Percentiles rank a stretch among this genome's conserved stretches.
Conservation (phyloP, 2,329 filamentous ascomycete genomes). For the Westerdykella sp. region DNA sequence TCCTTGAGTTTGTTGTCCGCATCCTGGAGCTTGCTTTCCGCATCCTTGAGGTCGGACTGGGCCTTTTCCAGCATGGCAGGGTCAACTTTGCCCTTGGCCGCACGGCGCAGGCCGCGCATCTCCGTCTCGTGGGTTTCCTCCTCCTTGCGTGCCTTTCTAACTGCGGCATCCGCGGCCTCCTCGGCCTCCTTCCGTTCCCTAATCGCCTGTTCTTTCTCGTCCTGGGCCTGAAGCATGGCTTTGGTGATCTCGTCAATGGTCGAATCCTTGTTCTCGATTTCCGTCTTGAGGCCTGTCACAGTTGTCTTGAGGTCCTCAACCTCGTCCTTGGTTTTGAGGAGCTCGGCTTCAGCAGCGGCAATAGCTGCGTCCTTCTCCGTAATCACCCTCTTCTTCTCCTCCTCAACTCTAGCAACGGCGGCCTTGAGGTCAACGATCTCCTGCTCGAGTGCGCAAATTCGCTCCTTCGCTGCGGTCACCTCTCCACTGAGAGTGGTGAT, state of each 20-base stretch:
- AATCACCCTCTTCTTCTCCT: neutral
- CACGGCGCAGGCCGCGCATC: neutral
- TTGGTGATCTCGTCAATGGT: neutral
- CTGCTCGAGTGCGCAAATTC: neutral
- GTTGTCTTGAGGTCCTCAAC: slow-evolving; percentile 14
- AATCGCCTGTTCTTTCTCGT: neutral
- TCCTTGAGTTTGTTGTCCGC: neutral
- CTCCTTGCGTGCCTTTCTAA: neutral
- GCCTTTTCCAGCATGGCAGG: neutral
- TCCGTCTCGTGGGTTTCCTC: neutral
- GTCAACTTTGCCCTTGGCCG: neutral
- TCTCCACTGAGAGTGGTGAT: neutral
- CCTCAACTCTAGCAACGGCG: neutral
- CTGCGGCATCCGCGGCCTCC: neutral
- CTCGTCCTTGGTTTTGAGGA: slow-evolving; percentile 18
- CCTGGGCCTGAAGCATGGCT: neutral
- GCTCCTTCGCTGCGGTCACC: neutral
- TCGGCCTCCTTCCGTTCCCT: neutral
- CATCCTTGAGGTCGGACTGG: slow-evolving; percentile 16
- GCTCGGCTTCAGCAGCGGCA: slow-evolving; percentile 11
- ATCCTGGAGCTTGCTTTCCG: slow-evolving; percentile 10
- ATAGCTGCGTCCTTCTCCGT: neutral
- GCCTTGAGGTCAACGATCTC: neutral
- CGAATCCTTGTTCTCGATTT: neutral
- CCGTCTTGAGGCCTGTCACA: slow-evolving; percentile 2